Base-by-base conservation (phyloP, 805 yeast genomes). In the Barnettozyma californica region DNA sequence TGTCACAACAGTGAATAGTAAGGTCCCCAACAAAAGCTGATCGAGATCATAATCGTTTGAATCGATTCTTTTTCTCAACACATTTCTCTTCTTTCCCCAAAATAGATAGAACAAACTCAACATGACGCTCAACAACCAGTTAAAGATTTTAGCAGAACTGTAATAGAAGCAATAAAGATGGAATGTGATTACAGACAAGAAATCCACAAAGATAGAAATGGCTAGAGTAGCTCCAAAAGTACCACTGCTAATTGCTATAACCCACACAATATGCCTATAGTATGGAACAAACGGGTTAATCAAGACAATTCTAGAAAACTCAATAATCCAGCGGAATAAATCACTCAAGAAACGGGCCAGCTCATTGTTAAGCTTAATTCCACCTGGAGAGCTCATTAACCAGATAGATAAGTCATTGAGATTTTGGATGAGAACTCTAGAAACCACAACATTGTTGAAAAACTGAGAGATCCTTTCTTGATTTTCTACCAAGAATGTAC, bases 351-450 rank as follows among this genome's bases (percentile, higher is more conserved):
- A 95, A 14, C 71, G 74, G 0, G 97, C 87, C 18, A 94, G 71
- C 59, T 90, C 97, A 50, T 81, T 83, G 64, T 94, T 94, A 45
- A 94, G 76, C 61, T 94, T 94, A 58, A 94, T 81, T 4, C 99
- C 99, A 14, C 92, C 96, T 0, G 99, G 99, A 59, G 91, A 86
- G 52, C 81, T 76, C 71, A 90, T 88, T 34, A 94, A 72, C 91
- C 95, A 86, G 0, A 69, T 55, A 3, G 91, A 80, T 35, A 82
- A 62, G 2, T 61, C 51, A 18, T 73, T 67, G 39, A 83, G 65
- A n/a, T 71, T 70, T 31, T 68, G 60, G 47, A 78, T 77, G 13
- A 84, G 53, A 1, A 72, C 49, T 21, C 59, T 60, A 36, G 74
- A 67, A 13, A 80, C 65, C 5, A 67, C 25, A 5, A 45, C 38